Evolutionary conservation across 2,329 filamentous ascomycete genomes (phyloP).

Genomic region (Rhynchosporium agropyri): DNA sequence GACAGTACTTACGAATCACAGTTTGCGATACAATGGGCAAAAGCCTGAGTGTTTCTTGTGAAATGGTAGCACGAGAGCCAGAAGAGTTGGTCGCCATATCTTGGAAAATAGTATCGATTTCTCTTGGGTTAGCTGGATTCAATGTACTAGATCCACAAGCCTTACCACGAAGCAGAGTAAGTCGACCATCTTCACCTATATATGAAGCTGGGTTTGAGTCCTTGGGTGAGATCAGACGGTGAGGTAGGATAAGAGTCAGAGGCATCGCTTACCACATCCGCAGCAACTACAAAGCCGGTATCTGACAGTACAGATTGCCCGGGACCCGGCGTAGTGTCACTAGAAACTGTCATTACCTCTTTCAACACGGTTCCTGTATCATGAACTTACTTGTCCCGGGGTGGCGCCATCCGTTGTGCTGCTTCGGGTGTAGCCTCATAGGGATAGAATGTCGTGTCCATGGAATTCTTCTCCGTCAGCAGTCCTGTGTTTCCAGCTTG

Average conservation of each 20-base stretch:
- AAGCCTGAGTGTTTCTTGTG: background rate
- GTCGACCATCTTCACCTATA: background rate
- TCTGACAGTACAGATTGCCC: background rate
- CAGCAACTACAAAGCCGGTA: background rate
- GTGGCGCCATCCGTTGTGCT: background rate
- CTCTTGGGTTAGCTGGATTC: background rate
- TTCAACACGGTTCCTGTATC: background rate
- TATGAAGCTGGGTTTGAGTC: background rate
- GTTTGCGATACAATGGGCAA: background rate
- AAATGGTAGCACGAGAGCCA: background rate
- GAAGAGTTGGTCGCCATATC: background rate
- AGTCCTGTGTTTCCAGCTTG: background rate
- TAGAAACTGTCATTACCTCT: background rate
- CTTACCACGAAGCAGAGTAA: background rate
- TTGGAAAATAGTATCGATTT: slow-evolving; percentile 1
- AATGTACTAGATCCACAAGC: background rate
- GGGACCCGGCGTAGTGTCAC: background rate
- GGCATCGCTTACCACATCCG: background rate
- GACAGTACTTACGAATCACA: background rate
- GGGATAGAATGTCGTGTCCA: background rate
- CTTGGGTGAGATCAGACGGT: background rate
- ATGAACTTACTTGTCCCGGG: background rate
- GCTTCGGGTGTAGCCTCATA: background rate
- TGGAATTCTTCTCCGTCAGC: background rate
- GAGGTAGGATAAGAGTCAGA: background rate